Percentiles rank a stretch among this genome's conserved stretches.
Conservation (phyloP, 202 grass and related monocot species). For the Setaria italica region DNA sequence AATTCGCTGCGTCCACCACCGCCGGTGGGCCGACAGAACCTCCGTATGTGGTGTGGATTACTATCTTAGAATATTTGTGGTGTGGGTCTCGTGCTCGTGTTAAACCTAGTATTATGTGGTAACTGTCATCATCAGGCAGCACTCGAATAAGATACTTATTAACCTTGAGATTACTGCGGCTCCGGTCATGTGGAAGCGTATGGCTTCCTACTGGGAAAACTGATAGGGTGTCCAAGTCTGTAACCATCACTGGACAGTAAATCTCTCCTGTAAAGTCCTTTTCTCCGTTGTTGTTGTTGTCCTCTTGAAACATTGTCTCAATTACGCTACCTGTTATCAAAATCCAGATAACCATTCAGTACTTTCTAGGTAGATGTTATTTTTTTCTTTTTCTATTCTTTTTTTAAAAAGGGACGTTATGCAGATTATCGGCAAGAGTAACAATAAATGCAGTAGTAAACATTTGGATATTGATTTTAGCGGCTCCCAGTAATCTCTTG, state of each 20-base stretch:
- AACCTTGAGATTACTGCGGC: background rate
- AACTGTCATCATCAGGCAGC: background rate
- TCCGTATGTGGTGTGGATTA: background rate
- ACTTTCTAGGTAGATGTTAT: background rate
- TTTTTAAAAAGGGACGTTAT: too few species aligned
- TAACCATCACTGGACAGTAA: background rate
- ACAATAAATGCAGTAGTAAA: background rate
- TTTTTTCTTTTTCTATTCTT: background rate
- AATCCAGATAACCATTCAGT: background rate
- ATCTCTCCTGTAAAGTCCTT: background rate
- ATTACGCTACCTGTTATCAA: too few species aligned
- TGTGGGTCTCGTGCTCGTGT: background rate
- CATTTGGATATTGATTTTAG: background rate
- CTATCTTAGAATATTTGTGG: background rate
- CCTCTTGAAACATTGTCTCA: too few species aligned
- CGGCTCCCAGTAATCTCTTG: background rate
- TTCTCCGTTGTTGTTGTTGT: background rate
- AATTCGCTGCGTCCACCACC: constrained; percentile 37
- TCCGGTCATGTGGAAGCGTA: background rate
- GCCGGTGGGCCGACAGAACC: constrained; percentile 16
- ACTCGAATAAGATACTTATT: background rate
- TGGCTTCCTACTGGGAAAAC: background rate
- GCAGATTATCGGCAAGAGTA: background rate
- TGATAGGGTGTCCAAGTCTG: background rate
- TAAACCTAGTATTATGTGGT: constrained; percentile 2